phyloP scores from a whole-genome alignment of 2,329 filamentous ascomycete species.

The Emergomyces pasteurianus region DNA sequence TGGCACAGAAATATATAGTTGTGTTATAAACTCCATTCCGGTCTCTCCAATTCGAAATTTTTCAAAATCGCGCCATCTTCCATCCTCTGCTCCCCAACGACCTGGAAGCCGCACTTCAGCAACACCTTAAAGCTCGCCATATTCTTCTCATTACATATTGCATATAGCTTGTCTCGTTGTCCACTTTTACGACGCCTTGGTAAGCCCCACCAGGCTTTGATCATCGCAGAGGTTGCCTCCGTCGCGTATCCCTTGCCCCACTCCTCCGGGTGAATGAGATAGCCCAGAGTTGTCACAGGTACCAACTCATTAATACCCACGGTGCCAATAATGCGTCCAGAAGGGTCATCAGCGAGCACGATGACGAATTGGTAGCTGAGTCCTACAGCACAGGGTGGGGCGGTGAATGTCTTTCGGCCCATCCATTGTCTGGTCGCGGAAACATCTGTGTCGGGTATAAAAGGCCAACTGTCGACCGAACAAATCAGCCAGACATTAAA shows the following conservation, averaged over 20 bases:
- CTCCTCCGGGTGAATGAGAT: conserved; percentile 4
- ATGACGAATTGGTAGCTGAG: conserved; percentile 6
- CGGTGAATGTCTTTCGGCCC: conserved; percentile 3
- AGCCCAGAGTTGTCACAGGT: conserved; percentile 9
- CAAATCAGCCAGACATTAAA: background rate
- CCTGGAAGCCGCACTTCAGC: conserved; percentile 1
- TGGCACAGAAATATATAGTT: background rate
- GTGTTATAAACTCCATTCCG: background rate
- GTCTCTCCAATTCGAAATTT: background rate
- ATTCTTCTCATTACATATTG: background rate
- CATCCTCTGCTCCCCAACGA: background rate
- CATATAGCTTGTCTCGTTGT: background rate
- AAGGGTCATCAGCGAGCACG: conserved; percentile 2
- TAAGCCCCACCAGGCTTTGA: conserved; percentile 9
- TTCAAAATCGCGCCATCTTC: background rate
- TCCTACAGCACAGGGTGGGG: conserved; percentile 3
- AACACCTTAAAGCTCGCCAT: background rate
- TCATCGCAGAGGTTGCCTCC: conserved; percentile 6
- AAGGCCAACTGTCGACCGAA: background rate
- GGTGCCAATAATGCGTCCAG: conserved; percentile 5
- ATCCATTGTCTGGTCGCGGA: conserved; percentile 4
- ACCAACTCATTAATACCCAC: conserved; percentile 8
- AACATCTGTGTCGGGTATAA: background rate
- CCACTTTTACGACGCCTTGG: background rate
- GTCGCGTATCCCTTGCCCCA: conserved; percentile 10